These are phyloP conservation scores for Clarireedia paspali DNA, from an alignment of 2,329 filamentous ascomycete species.

Conservation along the genomic window DNA sequence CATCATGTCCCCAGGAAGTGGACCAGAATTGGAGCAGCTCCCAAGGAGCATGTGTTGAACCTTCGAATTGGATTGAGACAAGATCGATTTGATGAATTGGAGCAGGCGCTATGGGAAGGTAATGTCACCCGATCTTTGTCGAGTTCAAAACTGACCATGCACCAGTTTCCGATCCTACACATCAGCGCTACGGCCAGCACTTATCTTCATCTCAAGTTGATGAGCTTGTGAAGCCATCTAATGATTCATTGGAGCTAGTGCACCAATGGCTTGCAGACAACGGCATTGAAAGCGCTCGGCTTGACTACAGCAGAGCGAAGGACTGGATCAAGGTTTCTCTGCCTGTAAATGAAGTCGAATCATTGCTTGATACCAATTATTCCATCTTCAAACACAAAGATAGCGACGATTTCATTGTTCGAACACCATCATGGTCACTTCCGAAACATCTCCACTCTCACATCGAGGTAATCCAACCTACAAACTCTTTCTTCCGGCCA, in stretches of 20 bases:
- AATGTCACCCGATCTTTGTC: not conserved
- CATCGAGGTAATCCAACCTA: constrained; percentile 52
- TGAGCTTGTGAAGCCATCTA: constrained; percentile 43
- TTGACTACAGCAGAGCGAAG: constrained; percentile 42
- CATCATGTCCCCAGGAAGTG: not conserved
- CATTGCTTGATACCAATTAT: constrained; percentile 44
- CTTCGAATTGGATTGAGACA: constrained; percentile 2
- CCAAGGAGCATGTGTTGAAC: not conserved
- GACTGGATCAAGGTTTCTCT: constrained; percentile 49
- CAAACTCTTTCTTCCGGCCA: constrained; percentile 48
- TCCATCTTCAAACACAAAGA: constrained; percentile 45
- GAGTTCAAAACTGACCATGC: not conserved
- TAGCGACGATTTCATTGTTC: constrained; percentile 38
- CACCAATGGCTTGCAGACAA: constrained; percentile 48
- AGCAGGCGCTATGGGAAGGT: not conserved
- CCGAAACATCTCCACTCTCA: constrained; percentile 48
- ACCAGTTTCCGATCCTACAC: constrained; percentile 43
- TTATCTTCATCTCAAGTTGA: constrained; percentile 43
- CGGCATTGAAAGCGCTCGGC: constrained; percentile 35
- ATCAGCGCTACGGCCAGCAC: constrained; percentile 47
- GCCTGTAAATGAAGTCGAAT: constrained; percentile 42
- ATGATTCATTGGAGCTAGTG: constrained; percentile 43
- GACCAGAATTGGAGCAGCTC: not conserved
- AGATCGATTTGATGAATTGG: not conserved
- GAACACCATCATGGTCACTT: constrained; percentile 49